Percentiles rank a stretch among this genome's conserved stretches.
Evolutionary conservation across 768 basidiomycete genomes (phyloP).

Genomic region (Mycena metata): DNA sequence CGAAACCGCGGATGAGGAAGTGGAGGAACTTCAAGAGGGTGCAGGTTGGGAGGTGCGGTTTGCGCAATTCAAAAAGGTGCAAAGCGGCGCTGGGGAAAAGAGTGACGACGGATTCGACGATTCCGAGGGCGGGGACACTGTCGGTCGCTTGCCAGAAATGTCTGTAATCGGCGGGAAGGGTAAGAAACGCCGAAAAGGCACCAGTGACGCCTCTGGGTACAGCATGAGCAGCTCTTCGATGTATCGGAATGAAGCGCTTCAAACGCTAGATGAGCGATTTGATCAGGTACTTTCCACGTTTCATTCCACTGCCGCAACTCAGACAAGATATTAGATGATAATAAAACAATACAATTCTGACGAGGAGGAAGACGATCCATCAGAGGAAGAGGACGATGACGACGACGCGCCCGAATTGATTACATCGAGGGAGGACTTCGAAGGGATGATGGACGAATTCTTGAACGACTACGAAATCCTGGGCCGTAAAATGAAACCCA

Average conservation of each 20-base stretch:
- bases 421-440: slow-evolving; percentile 90
- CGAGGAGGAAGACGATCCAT: slow-evolving; percentile 54
- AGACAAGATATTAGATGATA: slow-evolving; percentile 65
- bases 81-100: slow-evolving; percentile 46
- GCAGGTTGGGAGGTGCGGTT: slow-evolving; percentile 84
- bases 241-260: slow-evolving; percentile 90
- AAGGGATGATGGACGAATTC: slow-evolving; percentile 93
- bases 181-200: slow-evolving; percentile 76
- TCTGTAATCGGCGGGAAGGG: slow-evolving; percentile 85
- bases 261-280: slow-evolving; percentile 92
- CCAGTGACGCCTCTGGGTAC: slow-evolving; percentile 92
- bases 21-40: slow-evolving; percentile 45
- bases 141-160: slow-evolving; percentile 78
- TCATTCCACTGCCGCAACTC: background rate
- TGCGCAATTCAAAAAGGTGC: slow-evolving; percentile 78
- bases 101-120: slow-evolving; percentile 66
- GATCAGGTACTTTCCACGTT: slow-evolving; percentile 73
- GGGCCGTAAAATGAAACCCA: slow-evolving; percentile 87
- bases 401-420: slow-evolving; percentile 82
- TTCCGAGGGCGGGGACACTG: slow-evolving; percentile 85
- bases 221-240: slow-evolving; percentile 98
- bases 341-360: slow-evolving; percentile 84
- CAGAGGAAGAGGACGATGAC: slow-evolving; percentile 63
- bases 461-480: slow-evolving; percentile 91
- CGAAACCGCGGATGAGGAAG: slow-evolving; percentile 43